Base-by-base conservation (phyloP, 345 rosid genomes). In the Citrus hindsii region DNA sequence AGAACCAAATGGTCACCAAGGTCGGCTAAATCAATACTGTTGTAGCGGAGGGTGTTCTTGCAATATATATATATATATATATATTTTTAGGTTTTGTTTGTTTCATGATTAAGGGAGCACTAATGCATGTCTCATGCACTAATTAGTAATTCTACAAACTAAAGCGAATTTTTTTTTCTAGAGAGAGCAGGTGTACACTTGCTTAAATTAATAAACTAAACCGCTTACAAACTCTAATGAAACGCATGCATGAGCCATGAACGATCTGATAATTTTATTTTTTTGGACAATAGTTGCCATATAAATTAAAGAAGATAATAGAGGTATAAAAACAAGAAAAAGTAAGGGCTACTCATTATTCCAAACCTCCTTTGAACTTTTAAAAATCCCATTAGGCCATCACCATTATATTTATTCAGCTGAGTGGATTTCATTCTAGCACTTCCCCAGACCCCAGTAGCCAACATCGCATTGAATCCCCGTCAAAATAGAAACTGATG, bases 21-120 rank as follows among this genome's bases (percentile, higher is more conserved):
- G 67, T 79, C 73, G 30, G 73, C 81, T 56, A 79, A 79, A 40
- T 10, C 13, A 56, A 37, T 67, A 51, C 37, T 71, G 30, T 71
- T 65, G n/a, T n/a, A n/a, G n/a, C n/a, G n/a, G n/a, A n/a, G n/a
- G n/a, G n/a, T n/a, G n/a, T n/a, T n/a, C n/a, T n/a, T n/a, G n/a
- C n/a, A n/a, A n/a, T n/a, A n/a, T n/a, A n/a, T n/a, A n/a, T n/a
- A n/a, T n/a, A n/a, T n/a, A n/a, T n/a, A n/a, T n/a, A n/a, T n/a
- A n/a, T n/a, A n/a, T n/a, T n/a, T n/a, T n/a, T 9, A 46, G 51
- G 51, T 46, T 46, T 46, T 46, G 13, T 46, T 46, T 46, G 0
- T 3, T 35, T 35, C 18, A 13, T 46, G 51, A 46, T 46, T 0
- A 12, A 12, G 51, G 16, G 1, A 42, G 4, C 14, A 40, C 48